Percentiles rank a stretch among this genome's conserved stretches.
phyloP scores from a whole-genome alignment of 2,329 filamentous ascomycete genomes.

The Arthrobotrys conoides region DNA sequence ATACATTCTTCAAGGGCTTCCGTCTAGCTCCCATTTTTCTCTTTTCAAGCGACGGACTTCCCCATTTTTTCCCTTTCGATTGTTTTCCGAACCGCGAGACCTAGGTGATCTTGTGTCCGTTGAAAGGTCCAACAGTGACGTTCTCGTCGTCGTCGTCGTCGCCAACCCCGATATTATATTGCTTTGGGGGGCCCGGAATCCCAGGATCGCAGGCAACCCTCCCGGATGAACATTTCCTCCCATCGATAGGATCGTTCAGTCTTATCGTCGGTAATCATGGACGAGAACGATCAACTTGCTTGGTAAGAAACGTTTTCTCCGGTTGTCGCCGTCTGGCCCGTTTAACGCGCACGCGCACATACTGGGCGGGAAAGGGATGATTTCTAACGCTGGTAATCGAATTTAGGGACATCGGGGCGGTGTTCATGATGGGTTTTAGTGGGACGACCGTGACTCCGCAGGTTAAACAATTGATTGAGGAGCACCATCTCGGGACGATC shows the following conservation, averaged over 20 bases:
- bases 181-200: constrained; percentile 15
- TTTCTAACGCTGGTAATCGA: constrained; percentile 6
- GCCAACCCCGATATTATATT: constrained; percentile 10
- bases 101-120: constrained; percentile 46
- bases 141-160: constrained; percentile 7
- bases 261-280: constrained; percentile 53
- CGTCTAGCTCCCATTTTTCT: not conserved
- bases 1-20: constrained; percentile 8
- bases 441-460: constrained; percentile 86
- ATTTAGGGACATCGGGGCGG: constrained; percentile 57
- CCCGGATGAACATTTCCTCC: constrained; percentile 53
- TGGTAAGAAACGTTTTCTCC: constrained; percentile 43
- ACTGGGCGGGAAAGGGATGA: not conserved
- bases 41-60: constrained; percentile 1
- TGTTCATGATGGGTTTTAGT: constrained; percentile 76
- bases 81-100: constrained; percentile 54
- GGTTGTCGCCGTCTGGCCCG: constrained; percentile 2
- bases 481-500: constrained; percentile 90
- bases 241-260: constrained; percentile 41
- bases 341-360: constrained; percentile 26
- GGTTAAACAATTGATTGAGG: constrained; percentile 83
- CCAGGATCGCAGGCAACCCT: constrained; percentile 31
- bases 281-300: constrained; percentile 57
- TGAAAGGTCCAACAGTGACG: constrained; percentile 21
- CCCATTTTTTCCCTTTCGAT: constrained; percentile 23